These are phyloP conservation scores for Epichloe elymi DNA, from an alignment of 2,329 filamentous ascomycete species.

Conservation along the genomic window DNA sequence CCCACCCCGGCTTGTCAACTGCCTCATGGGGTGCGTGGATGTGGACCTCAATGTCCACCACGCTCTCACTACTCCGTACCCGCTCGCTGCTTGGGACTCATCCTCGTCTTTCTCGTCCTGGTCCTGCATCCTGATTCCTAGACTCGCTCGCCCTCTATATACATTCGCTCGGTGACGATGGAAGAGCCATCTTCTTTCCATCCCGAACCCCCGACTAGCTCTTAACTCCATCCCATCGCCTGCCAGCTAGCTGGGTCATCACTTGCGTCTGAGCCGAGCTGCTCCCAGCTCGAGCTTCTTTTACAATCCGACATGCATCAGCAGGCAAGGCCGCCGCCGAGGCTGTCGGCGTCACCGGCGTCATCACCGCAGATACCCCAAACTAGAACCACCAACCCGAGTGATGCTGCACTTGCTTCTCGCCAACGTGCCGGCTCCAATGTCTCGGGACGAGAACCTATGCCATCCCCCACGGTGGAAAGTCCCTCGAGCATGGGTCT, in stretches of 20 bases:
- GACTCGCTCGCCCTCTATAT: background rate
- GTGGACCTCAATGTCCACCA: background rate
- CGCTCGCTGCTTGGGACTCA: background rate
- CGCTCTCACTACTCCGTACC: background rate
- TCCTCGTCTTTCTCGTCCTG: background rate
- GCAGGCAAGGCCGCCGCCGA: slow-evolving; percentile 63
- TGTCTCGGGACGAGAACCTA: slow-evolving; percentile 24
- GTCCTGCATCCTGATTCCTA: background rate
- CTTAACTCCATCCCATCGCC: background rate
- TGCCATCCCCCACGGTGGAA: slow-evolving; percentile 34
- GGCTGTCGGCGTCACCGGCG: slow-evolving; percentile 54
- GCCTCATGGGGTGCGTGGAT: slow-evolving; percentile 2
- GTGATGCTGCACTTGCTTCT: slow-evolving; percentile 41
- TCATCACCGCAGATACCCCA: slow-evolving; percentile 53
- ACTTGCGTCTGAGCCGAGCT: slow-evolving; percentile 1
- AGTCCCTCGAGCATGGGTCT: slow-evolving; percentile 32
- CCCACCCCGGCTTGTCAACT: slow-evolving; percentile 4
- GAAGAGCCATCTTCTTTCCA: slow-evolving; percentile 4
- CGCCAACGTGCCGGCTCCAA: slow-evolving; percentile 32
- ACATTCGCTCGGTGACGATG: slow-evolving; percentile 4
- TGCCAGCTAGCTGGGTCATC: background rate
- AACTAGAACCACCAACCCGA: slow-evolving; percentile 58
- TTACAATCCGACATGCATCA: slow-evolving; percentile 68
- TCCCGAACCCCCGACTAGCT: background rate
- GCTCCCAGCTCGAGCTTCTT: slow-evolving; percentile 3